Evolutionary conservation across 768 basidiomycete genomes (phyloP).

Genomic region (Tephrocybe sp.): DNA sequence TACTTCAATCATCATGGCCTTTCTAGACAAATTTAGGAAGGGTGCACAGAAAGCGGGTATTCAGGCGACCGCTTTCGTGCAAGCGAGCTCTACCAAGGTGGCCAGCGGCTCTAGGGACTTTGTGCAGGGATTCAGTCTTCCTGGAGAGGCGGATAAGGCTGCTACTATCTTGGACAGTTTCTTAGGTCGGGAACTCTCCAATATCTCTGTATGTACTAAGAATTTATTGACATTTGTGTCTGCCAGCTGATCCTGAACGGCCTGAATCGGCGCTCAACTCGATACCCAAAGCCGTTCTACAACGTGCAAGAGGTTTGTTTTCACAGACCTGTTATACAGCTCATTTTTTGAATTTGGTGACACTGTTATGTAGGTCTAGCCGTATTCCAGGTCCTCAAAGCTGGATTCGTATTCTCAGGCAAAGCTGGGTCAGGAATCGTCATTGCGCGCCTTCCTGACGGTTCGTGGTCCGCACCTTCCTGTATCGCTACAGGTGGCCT

Average conservation of each 20-base stretch:
- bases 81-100: conserved; percentile 63
- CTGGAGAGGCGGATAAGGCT: conserved; percentile 92
- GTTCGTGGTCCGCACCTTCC: conserved; percentile 95
- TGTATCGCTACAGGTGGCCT: conserved; percentile 96
- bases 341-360: too few species aligned
- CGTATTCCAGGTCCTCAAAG: conserved; percentile 91
- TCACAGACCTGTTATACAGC: background rate
- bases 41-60: conserved; percentile 82
- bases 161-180: conserved; percentile 90
- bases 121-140: conserved; percentile 83
- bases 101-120: conserved; percentile 77
- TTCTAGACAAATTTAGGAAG: conserved; percentile 78
- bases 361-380: conserved; percentile 68
- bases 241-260: conserved; percentile 77
- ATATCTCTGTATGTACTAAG: background rate
- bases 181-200: conserved; percentile 56
- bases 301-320: conserved; percentile 78
- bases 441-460: conserved; percentile 89
- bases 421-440: conserved; percentile 94
- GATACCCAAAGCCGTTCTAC: conserved; percentile 90
- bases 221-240: conserved; percentile 5
- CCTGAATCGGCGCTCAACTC: conserved; percentile 92
- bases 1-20: conserved; percentile 30
- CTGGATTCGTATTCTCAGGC: conserved; percentile 93
- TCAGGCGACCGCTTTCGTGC: conserved; percentile 77